phyloP scores from a whole-genome alignment of 306 rosid species.

The Vigna reflexopilosa region DNA sequence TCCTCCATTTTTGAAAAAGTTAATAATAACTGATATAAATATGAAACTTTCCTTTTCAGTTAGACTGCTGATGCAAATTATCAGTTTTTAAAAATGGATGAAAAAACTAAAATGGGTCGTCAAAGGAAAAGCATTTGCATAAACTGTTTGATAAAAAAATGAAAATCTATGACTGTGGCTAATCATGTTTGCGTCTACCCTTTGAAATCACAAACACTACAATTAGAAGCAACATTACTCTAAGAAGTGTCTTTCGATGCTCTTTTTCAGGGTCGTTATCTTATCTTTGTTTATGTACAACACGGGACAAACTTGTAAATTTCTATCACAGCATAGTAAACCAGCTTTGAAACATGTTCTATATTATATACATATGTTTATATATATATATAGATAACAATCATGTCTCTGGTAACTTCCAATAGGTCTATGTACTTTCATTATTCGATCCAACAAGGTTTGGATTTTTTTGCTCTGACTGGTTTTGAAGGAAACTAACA shows the following conservation, averaged over 20 bases:
- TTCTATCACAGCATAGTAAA: slow-evolving; percentile 12
- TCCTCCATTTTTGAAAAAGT: neutral
- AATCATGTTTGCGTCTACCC: slow-evolving; percentile 3
- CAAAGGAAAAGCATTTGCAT: neutral
- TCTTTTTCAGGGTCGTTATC: neutral
- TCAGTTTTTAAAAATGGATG: no score
- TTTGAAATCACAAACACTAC: slow-evolving; percentile 37
- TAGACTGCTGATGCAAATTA: no score
- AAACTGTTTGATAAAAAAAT: slow-evolving; percentile 2
- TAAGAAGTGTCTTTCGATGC: neutral
- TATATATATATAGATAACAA: slow-evolving; percentile 8
- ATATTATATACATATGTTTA: slow-evolving; percentile 5
- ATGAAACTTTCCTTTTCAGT: neutral
- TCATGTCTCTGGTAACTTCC: slow-evolving; percentile 8
- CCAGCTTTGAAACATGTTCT: slow-evolving; percentile 24
- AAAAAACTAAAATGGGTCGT: slow-evolving; percentile 17
- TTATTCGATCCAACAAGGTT: slow-evolving; percentile 39
- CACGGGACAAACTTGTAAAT: slow-evolving; percentile 42
- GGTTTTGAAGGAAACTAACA: neutral
- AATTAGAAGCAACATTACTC: neutral
- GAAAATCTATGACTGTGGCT: neutral
- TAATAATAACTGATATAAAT: no score
- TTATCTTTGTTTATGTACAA: slow-evolving; percentile 27
- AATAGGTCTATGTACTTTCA: neutral
- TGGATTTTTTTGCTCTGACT: slow-evolving; percentile 19